Base-by-base conservation (phyloP, 495 filamentous ascomycete species). In the Xylaria acuta region DNA sequence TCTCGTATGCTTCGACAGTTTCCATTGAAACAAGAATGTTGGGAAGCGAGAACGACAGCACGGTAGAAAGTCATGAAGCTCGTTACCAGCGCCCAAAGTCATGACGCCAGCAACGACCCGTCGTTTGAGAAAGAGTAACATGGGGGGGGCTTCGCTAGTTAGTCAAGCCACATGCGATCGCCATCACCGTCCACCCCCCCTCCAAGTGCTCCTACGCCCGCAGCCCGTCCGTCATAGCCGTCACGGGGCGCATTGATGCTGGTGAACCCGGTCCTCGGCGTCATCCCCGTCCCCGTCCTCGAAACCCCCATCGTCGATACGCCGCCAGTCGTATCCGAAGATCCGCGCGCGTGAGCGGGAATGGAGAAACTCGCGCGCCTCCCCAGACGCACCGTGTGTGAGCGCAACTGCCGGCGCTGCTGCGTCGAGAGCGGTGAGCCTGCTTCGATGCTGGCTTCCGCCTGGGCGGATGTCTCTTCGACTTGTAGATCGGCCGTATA, bases 371-470 rank as follows among this genome's bases (percentile, higher is more conserved):
- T 8, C 27, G 43, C 3, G 0, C 40, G 38, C 20, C 58, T 41
- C 3, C 27, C 7, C 3, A 53, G 32, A 40, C 68, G 68, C 54
- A 60, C 14, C 27, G 67, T 69, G 7, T 64, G 56, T 22, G 56
- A 22, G 56, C 67, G 66, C 18, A 69, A 7, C 38, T 49, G 53
- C 9, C 67, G 68, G 40, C 68, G 68, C 40, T 60, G 56, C 12
- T 22, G 45, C 30, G 58, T 27, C 1, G 68, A 7, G 12, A 59
- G 18, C 1, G 68, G 58, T 5, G 68, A 70, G 58, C 58, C 68
- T 3, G 58, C 43, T 22, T 70, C 68, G 68, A 63, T 38, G 56
- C 43, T 18, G 27, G 67, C 53, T n/a, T n/a, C n/a, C n/a, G 45
- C 45, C 16, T 2, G 1, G 8, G 64, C 32, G n/a, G n/a, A 20